phyloP scores from a whole-genome alignment of 1,284 basidiomycete species.

The Apiotrichum domesticum region DNA sequence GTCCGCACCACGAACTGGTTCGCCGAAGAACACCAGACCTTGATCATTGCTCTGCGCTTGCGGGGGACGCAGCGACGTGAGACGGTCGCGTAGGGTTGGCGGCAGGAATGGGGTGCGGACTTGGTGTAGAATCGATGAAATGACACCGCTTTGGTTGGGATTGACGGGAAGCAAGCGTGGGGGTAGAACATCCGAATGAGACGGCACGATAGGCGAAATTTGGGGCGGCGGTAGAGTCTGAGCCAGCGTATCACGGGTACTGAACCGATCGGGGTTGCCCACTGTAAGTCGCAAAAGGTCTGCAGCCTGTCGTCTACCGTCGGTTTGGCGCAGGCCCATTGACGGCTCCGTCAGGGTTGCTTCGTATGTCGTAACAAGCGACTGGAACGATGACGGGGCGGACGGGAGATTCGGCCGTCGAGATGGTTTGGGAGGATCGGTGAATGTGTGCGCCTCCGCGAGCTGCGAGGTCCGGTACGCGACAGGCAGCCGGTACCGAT shows the following conservation, averaged over 20 bases:
- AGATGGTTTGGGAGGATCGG: slow-evolving; percentile 20
- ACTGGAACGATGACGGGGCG: slow-evolving; percentile 29
- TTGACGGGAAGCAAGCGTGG: slow-evolving; percentile 31
- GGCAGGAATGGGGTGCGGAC: slow-evolving; percentile 38
- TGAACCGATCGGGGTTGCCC: slow-evolving; percentile 29
- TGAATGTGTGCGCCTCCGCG: slow-evolving; percentile 21
- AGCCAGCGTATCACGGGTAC: slow-evolving; percentile 28
- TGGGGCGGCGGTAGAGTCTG: slow-evolving; percentile 23
- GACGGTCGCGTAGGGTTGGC: slow-evolving; percentile 31
- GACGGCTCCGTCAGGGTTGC: slow-evolving; percentile 30
- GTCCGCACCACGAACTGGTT: slow-evolving; percentile 32
- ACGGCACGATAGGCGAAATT: slow-evolving; percentile 30
- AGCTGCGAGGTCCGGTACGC: slow-evolving; percentile 32
- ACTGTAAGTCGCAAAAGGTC: slow-evolving; percentile 32
- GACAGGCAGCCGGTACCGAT: slow-evolving; percentile 32
- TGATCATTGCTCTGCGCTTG: slow-evolving; percentile 15
- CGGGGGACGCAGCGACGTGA: slow-evolving; percentile 37
- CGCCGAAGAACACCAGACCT: slow-evolving; percentile 27
- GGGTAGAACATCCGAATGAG: slow-evolving; percentile 25
- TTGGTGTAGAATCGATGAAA: slow-evolving; percentile 30
- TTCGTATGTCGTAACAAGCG: slow-evolving; percentile 28
- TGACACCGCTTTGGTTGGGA: slow-evolving; percentile 22
- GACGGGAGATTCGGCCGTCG: slow-evolving; percentile 8
- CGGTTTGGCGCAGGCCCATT: slow-evolving; percentile 27
- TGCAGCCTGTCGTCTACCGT: slow-evolving; percentile 30